Base-by-base conservation (phyloP, 352 stramenopile genomes). In the Phytophthora cryptogea region DNA sequence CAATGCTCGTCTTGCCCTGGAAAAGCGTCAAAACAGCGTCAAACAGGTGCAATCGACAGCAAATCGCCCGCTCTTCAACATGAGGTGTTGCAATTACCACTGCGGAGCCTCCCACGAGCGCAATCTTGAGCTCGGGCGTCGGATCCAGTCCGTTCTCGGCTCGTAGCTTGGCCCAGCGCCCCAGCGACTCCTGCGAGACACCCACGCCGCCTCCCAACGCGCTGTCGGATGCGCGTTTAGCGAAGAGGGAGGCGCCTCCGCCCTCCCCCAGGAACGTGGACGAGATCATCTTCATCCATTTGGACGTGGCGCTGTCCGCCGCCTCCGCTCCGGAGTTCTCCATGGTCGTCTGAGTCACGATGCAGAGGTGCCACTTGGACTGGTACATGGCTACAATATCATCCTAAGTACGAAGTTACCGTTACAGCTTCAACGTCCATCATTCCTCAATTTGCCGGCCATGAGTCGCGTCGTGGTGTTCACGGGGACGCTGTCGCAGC, bases 221-320 rank as follows among this genome's bases (percentile, higher is more conserved):
- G n/a, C 20, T 59, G 4, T 43, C 50, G 10, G 58, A 58, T 26
- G 70, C 37, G 27, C 68, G 70, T 45, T 73, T 76, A 16, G 72
- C 51, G 53, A 88, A 80, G 37, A 87, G 47, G 7, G 75, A 73
- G 14, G 78, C 70, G 33, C 59, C 52, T 3, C 54, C 13, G 32
- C 39, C 52, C 27, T 90, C 79, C 27, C 83, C 83, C 2, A 90
- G 68, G 33, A 92, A 90, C 43, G 83, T 92, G 23, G 79, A 88
- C 49, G 83, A 92, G 40, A 92, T 76, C 76, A 92, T 88, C 56
- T 88, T 89, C 81, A 92, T 90, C 83, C 83, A 92, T 66, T 80
- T 84, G 35, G 59, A 70, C 31, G 77, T 78, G 31, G 70, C 74
- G 32, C 73, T 78, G 53, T 84, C 74, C 28, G 70, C 59, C 27